These are phyloP conservation scores for Schizonepeta tenuifolia DNA, from an alignment of 257 asterid species.

Conservation along the genomic window DNA sequence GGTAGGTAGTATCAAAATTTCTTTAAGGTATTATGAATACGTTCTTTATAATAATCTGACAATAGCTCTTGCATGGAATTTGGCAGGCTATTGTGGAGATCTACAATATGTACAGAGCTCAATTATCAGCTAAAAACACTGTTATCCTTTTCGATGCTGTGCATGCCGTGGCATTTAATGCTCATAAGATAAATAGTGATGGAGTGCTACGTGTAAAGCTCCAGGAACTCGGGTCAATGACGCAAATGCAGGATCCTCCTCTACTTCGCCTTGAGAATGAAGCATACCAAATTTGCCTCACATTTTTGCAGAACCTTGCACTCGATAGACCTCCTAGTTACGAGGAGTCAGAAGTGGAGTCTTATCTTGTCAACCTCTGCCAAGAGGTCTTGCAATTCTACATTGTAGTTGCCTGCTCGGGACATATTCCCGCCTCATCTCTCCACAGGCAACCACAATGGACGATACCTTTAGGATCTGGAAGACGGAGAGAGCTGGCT, in stretches of 20 bases:
- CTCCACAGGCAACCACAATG: constrained; percentile 50
- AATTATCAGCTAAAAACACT: constrained; percentile 66
- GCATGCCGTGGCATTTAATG: constrained; percentile 79
- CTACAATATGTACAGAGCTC: constrained; percentile 76
- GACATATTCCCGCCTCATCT: constrained; percentile 50
- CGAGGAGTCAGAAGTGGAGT: constrained; percentile 74
- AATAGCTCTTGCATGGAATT: constrained; percentile 22
- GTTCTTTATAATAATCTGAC: constrained; percentile 18
- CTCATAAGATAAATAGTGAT: constrained; percentile 79
- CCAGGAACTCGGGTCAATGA: constrained; percentile 77
- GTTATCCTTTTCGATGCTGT: constrained; percentile 75
- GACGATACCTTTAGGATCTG: constrained; percentile 91
- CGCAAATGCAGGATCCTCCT: constrained; percentile 99
- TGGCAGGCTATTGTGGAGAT: constrained; percentile 93
- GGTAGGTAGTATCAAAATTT: constrained; percentile 47
- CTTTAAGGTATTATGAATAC: neutral
- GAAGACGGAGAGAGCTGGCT: constrained; percentile 83
- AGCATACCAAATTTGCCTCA: constrained; percentile 91
- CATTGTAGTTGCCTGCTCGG: constrained; percentile 60
- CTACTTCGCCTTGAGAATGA: constrained; percentile 95
- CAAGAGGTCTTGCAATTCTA: constrained; percentile 79
- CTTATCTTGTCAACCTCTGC: constrained; percentile 82
- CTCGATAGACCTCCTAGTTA: constrained; percentile 58
- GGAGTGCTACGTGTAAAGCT: constrained; percentile 65
- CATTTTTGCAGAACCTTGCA: constrained; percentile 76